These are phyloP conservation scores for Aspergillus indologenus DNA, from an alignment of 495 filamentous ascomycete genomes.

Conservation along the genomic window DNA sequence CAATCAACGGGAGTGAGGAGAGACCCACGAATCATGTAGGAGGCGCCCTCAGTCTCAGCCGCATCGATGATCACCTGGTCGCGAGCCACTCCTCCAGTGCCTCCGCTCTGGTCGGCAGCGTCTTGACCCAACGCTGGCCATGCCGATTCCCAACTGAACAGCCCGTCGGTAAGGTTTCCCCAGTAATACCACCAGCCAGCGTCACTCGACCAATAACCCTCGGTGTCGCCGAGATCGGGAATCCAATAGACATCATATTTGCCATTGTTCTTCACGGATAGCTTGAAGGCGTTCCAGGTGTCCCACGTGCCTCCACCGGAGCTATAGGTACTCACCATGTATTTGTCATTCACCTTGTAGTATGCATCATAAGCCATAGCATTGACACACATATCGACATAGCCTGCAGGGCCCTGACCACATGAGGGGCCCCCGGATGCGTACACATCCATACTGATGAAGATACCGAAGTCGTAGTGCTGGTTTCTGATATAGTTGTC, in stretches of 20 bases:
- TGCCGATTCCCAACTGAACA: constrained; percentile 36
- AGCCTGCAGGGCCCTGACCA: background rate
- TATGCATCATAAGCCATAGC: background rate
- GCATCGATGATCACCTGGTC: constrained; percentile 23
- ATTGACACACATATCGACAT: background rate
- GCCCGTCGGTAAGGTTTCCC: constrained; percentile 25
- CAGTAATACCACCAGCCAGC: constrained; percentile 24
- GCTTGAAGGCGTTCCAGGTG: background rate
- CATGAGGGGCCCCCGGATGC: background rate
- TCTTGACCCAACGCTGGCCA: constrained; percentile 20
- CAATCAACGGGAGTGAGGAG: too few species aligned
- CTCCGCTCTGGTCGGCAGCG: too few species aligned
- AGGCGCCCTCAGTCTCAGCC: constrained; percentile 20
- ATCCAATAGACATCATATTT: background rate
- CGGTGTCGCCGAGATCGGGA: background rate
- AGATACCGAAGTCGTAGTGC: constrained; percentile 29
- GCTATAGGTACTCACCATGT: background rate
- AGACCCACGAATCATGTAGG: constrained; percentile 33
- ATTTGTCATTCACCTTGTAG: background rate
- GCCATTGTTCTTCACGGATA: background rate
- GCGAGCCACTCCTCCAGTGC: constrained; percentile 17
- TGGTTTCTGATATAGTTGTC: too few species aligned
- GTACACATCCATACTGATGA: constrained; percentile 30
- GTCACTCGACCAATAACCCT: constrained; percentile 6
- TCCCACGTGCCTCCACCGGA: background rate